These are phyloP conservation scores for Zygosaccharomyces pseudorouxii DNA, from an alignment of 805 yeast species.

Conservation along the genomic window DNA sequence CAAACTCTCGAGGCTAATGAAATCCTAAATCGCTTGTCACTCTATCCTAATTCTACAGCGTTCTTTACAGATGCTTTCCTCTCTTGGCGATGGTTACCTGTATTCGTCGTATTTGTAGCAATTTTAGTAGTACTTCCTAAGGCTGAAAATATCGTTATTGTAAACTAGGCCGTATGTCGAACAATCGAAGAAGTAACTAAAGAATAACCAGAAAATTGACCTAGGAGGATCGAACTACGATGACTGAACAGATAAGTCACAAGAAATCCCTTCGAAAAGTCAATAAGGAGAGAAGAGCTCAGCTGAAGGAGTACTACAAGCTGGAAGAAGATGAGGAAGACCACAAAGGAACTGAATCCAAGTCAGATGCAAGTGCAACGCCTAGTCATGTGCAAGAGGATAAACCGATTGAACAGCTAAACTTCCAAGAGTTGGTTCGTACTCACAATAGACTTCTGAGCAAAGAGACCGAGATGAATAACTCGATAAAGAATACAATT, in stretches of 20 bases:
- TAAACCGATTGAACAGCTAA: conserved; percentile 14
- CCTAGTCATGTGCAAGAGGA: conserved; percentile 4
- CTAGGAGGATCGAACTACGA: background rate
- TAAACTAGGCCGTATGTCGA: no score
- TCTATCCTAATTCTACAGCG: background rate
- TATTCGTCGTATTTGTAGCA: no score
- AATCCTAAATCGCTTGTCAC: background rate
- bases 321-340: conserved; percentile 10
- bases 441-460: conserved; percentile 28
- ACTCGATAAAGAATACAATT: conserved; percentile 61
- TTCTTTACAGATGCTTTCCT: background rate
- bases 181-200: background rate
- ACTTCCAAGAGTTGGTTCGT: conserved; percentile 24
- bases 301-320: conserved; percentile 28
- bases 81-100: no score
- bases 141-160: no score
- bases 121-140: no score
- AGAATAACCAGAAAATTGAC: background rate
- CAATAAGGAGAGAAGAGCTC: conserved; percentile 24
- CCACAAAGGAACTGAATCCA: background rate
- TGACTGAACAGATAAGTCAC: conserved; percentile 34
- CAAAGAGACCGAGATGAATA: conserved; percentile 30
- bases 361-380: background rate
- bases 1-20: background rate
- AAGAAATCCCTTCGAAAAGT: conserved; percentile 26